Base-by-base conservation (phyloP, 2,329 filamentous ascomycete species). In the Pseudocercospora ulei region DNA sequence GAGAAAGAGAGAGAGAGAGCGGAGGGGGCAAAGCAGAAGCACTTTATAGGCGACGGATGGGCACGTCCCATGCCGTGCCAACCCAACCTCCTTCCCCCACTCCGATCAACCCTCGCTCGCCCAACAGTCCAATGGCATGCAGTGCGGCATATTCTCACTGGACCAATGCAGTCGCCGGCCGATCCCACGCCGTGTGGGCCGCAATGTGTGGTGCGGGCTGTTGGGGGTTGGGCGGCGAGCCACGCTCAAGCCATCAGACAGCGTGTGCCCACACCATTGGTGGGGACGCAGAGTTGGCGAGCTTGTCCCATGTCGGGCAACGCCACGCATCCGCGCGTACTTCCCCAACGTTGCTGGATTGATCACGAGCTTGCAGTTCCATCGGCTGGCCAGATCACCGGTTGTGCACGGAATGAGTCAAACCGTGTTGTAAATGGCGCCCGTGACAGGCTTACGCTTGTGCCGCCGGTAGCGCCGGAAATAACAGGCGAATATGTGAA, bases 151-250 rank as follows among this genome's bases (percentile, higher is more conserved):
- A 25, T 31, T 17, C n/a, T n/a, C 19, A 22, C 16, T 38, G 24
- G 36, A 37, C 46, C 42, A 35, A 43, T 44, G 28, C 39, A 30
- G 17, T 19, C 33, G 22, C 24, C n/a, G 17, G 14, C 26, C 14
- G 33, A 47, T 47, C 47, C 47, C 47, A 47, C 44, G 47, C 45
- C 41, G 34, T 43, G 47, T 47, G 47, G 47, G 44, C 34, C 24
- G 35, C 23, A 26, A n/a, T n/a, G 14, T 18, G 13, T 38, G 16
- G 26, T 37, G 35, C 34, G 29, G 31, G 38, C 37, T 25, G n/a
- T n/a, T 28, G 16, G 30, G 30, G 18, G 25, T 38, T 41, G 37
- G 33, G 38, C 19, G 29, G 25, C 31, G 42, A 38, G 14, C 41
- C 31, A 38, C 28, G 14, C 12, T 12, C 17, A 26, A 35, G 36